Base-by-base conservation (phyloP, 108 stramenopile genomes). In the Fragilaria radians region DNA sequence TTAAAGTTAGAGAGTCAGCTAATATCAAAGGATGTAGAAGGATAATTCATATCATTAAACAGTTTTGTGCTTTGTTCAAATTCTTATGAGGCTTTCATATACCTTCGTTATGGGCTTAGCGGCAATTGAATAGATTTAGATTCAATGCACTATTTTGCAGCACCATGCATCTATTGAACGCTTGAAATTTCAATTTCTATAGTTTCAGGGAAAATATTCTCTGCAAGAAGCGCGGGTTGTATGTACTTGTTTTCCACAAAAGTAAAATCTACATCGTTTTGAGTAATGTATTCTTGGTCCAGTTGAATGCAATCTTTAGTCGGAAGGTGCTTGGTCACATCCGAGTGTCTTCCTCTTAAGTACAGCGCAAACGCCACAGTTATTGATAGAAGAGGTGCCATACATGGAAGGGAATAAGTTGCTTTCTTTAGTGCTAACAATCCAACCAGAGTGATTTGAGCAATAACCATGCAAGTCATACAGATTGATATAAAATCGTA, bases 211-310 rank as follows among this genome's bases (percentile, higher is more conserved):
- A 63, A 65, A 9, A 59, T 59, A 24, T 65, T 52, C 51, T 71
- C 71, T 32, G 67, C 74, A 7, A 68, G 72, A 24, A 85, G 45
- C 46, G 79, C 80, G 34, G 80, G 78, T 26, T 85, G 83, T 3
- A 76, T 17, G 32, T 80, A 84, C 22, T 59, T 57, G 45, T 61
- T 64, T 33, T 59, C 72, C 24, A 84, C 28, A 34, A 71, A 78
- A 3, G 54, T 46, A 24, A 58, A 72, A 5, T 68, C 66, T 0
- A 32, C 46, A 3, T 59, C 32, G 3, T 52, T 50, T 18, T 49
- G 32, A 11, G 31, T 61, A 19, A 28, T 36, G 49, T 54, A 28
- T 21, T 56, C 58, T 32, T 53, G 48, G 56, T 76, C 68, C 21
- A 61, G 18, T 19, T 52, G 27, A 56, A 70, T 56, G 56, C 74